Conservation (phyloP, 192 early-diverging fungal species). For the Martensiomyces pterosporus region DNA sequence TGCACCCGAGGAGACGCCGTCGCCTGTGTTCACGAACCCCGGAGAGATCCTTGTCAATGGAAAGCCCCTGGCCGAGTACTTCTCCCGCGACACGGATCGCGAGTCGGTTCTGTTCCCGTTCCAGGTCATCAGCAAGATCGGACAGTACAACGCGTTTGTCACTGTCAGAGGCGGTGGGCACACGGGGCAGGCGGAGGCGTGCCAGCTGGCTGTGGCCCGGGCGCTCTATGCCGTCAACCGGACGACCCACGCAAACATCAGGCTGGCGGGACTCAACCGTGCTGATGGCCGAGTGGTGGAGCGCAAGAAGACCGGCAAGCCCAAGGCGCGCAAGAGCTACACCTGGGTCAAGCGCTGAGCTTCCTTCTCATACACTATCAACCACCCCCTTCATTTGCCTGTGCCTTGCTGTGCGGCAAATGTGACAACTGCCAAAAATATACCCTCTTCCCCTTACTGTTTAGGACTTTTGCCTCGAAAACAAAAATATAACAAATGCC, state of each 20-base stretch:
- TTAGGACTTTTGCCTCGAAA: background rate
- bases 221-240: constrained; percentile 65
- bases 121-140: constrained; percentile 57
- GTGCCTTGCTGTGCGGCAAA: too few species aligned
- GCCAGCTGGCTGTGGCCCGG: constrained; percentile 74
- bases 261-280: constrained; percentile 56
- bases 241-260: constrained; percentile 54
- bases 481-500: too few species aligned
- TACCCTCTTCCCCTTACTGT: background rate
- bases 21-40: constrained; percentile 2
- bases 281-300: constrained; percentile 79
- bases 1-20: constrained; percentile 5
- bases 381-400: too few species aligned
- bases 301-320: constrained; percentile 94
- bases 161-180: constrained; percentile 75
- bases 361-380: background rate
- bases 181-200: constrained; percentile 82
- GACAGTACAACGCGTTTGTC: constrained; percentile 82
- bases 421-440: too few species aligned
- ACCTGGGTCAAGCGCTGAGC: constrained; percentile 69
- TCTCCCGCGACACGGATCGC: constrained; percentile 60
- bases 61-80: constrained; percentile 66
- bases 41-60: constrained; percentile 80
- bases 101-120: constrained; percentile 73
- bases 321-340: constrained; percentile 87